These are phyloP conservation scores for Cornus suecica DNA, from an alignment of 148 eudicot species.

Conservation along the genomic window DNA sequence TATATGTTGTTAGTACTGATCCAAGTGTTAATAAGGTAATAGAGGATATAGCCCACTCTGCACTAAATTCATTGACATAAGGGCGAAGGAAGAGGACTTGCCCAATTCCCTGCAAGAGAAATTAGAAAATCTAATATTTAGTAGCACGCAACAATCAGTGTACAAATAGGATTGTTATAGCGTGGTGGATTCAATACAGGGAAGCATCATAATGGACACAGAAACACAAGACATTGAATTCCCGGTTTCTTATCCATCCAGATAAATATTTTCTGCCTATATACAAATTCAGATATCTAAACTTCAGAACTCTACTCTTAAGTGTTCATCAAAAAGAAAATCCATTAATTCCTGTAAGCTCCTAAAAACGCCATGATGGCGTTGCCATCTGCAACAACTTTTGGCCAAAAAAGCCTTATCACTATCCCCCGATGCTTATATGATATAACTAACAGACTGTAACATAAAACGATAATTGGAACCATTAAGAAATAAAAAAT, in stretches of 20 bases:
- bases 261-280: not conserved
- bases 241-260: too few relatives aligned
- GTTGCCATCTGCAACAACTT: not conserved
- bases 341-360: not conserved
- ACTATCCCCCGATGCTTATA: not conserved
- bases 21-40: conserved; percentile 87
- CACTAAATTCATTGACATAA: conserved; percentile 87
- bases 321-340: not conserved
- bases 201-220: not conserved
- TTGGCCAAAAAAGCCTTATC: not conserved
- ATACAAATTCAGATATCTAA: not conserved
- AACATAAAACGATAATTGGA: not conserved
- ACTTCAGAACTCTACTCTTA: not conserved
- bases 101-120: conserved; percentile 80
- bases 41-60: conserved; percentile 86
- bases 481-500: not conserved
- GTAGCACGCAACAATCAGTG: not conserved
- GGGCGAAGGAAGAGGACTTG: conserved; percentile 97
- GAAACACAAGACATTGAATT: not conserved
- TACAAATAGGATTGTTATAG: not conserved
- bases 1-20: conserved; percentile 80
- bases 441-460: not conserved
- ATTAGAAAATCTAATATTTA: not conserved
- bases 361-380: not conserved
- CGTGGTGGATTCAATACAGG: not conserved